Base-by-base conservation (phyloP, 2,329 filamentous ascomycete genomes). In the Thermomyces lanuginosus region DNA sequence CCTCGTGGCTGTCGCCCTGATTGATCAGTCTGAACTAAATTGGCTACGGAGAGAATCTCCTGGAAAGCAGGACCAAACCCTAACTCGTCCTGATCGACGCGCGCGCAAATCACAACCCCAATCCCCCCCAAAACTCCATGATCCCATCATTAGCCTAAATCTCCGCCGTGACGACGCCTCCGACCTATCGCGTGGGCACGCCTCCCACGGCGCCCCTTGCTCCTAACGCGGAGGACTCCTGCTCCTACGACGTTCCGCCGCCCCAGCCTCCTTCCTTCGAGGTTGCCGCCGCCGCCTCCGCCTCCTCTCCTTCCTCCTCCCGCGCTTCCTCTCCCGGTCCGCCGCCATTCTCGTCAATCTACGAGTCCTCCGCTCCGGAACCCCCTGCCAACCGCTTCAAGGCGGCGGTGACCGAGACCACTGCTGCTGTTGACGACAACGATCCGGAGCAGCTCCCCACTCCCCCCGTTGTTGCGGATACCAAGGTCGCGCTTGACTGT, bases 401-500 rank as follows among this genome's bases (percentile, higher is more conserved):
- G 43, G 49, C 44, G 28, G 43, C 53, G 28, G 48, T 60, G 34
- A 56, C 60, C 34, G 63, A 65, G 36, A 54, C 58, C 24, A 53
- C 55, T 40, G 56, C 60, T 38, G 48, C 60, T 28, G 57, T 61
- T 32, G 55, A 61, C 36, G 61, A 62, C 35, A 61, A 64, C 40
- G 49, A 53, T 40, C 54, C 59, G 32, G 57, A 61, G 21, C 37
- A 52, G 31, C 44, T 53, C 31, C 45, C 50, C 28, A 48, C 49
- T 33, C 61, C 63, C 30, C 60, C 62, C 17, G 59, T 65, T 39
- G 58, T 68, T 43, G 70, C 72, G 38, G 81, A 91, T 49, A 86
- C 81, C 46, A 91, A 92, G 58, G 73, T 76, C 43, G 79, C 75
- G 27, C 72, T 91, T 45, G 76, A 80, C n/a, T 65, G 61, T 41